Evolutionary conservation across 2,329 filamentous ascomycete genomes (phyloP).

Genomic region (Cyphellophora europaea): DNA sequence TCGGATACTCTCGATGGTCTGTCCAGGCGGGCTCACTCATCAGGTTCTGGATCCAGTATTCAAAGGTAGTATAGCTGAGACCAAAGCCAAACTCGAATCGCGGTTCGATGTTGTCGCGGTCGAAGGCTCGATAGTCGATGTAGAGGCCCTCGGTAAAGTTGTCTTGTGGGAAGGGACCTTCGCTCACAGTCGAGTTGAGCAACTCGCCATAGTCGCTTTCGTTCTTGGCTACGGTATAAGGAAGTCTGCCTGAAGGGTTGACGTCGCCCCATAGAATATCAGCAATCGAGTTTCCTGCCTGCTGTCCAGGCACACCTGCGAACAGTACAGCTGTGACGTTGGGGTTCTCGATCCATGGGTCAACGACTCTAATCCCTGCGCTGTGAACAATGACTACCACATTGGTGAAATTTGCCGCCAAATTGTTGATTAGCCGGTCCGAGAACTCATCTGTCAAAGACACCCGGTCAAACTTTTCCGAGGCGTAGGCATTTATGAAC

Average conservation of each 20-base stretch:
- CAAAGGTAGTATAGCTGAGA: conserved; percentile 68
- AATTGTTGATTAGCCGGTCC: conserved; percentile 31
- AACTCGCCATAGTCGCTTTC: conserved; percentile 53
- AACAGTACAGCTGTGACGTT: conserved; percentile 80
- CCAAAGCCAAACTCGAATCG: conserved; percentile 82
- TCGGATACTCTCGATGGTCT: conserved; percentile 33
- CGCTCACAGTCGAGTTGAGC: neutral
- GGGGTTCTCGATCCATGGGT: conserved; percentile 30
- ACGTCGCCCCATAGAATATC: conserved; percentile 74
- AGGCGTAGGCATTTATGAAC: conserved; percentile 47
- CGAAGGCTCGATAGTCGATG: conserved; percentile 83
- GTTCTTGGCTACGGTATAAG: conserved; percentile 69
- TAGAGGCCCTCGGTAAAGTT: conserved; percentile 75
- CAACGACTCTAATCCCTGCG: conserved; percentile 28
- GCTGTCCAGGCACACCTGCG: conserved; percentile 73
- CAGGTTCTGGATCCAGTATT: conserved; percentile 34
- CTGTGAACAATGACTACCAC: conserved; percentile 41
- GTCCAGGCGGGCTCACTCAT: conserved; percentile 33
- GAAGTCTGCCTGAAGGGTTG: conserved; percentile 66
- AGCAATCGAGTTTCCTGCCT: conserved; percentile 68
- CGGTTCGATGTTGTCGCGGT: conserved; percentile 62
- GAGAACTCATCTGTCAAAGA: conserved; percentile 34
- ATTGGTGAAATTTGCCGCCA: conserved; percentile 39
- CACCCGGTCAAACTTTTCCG: conserved; percentile 34
- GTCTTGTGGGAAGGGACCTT: conserved; percentile 53